Conservation (phyloP, 208 protist species). For the Trypanosoma mega region DNA sequence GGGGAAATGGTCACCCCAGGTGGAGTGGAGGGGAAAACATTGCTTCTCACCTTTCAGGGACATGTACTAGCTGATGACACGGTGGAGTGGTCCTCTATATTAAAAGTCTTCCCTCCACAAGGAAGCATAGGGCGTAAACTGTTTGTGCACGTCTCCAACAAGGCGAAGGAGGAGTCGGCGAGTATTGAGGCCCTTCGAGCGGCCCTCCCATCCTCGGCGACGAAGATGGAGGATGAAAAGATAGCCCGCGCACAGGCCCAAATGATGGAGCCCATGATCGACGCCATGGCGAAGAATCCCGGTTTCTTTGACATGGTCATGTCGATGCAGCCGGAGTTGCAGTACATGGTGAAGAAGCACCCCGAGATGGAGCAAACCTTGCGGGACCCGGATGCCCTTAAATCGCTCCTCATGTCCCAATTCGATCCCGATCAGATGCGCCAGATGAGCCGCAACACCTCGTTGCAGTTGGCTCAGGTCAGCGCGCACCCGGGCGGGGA, state of each 20-base stretch:
- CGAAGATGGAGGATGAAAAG: conserved; percentile 29
- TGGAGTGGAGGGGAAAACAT: conserved; percentile 27
- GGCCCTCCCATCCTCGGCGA: conserved; percentile 28
- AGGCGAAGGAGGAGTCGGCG: conserved; percentile 23
- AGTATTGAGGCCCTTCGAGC: conserved; percentile 50
- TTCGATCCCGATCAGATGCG: conserved; percentile 65
- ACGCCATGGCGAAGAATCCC: conserved; percentile 60
- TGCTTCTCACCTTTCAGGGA: conserved; percentile 66
- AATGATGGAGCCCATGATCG: conserved; percentile 73
- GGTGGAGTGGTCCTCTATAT: conserved; percentile 32
- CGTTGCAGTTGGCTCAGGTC: conserved; percentile 72
- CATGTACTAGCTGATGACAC: conserved; percentile 45
- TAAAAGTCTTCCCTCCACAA: neutral
- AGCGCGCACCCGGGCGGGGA: conserved; percentile 58
- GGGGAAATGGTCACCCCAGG: conserved; percentile 46
- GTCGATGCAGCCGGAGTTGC: conserved; percentile 34
- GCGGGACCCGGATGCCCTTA: conserved; percentile 68
- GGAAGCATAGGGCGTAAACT: conserved; percentile 42
- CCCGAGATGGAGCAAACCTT: conserved; percentile 58
- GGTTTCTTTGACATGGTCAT: conserved; percentile 54
- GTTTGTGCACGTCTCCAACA: conserved; percentile 49
- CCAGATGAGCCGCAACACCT: conserved; percentile 45
- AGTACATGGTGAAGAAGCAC: conserved; percentile 49
- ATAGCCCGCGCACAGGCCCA: conserved; percentile 38
- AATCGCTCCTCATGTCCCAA: conserved; percentile 63